phyloP scores from a whole-genome alignment of 345 rosid genomes.

The Ceriops zippeliana region DNA sequence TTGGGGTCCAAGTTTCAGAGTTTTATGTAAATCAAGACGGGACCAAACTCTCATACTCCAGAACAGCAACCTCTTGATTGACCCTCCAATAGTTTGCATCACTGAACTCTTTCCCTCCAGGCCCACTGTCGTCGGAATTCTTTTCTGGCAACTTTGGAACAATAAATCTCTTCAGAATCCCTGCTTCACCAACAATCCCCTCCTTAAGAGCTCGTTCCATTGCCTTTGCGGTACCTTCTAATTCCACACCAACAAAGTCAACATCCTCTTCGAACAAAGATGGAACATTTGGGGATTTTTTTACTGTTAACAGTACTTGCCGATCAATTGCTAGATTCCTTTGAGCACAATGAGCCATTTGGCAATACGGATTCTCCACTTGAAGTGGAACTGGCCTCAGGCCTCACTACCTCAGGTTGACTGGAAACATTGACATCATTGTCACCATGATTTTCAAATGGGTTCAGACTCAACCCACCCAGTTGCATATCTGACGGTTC shows the following conservation, averaged over 20 bases:
- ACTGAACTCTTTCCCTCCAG: slow-evolving; percentile 74
- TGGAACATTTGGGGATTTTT: slow-evolving; percentile 43
- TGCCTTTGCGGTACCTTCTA: slow-evolving; percentile 88
- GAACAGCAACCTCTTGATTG: slow-evolving; percentile 80
- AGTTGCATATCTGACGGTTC: slow-evolving; percentile 55
- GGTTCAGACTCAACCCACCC: slow-evolving; percentile 58
- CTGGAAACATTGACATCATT: slow-evolving; percentile 34
- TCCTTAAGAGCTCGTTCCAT: slow-evolving; percentile 92
- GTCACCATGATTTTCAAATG: slow-evolving; percentile 51
- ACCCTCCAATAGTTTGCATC: slow-evolving; percentile 94
- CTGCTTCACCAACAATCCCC: slow-evolving; percentile 95
- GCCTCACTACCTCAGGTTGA: slow-evolving; percentile 30
- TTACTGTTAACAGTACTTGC: slow-evolving; percentile 34
- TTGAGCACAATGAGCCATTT: slow-evolving; percentile 51
- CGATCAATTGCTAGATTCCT: slow-evolving; percentile 38
- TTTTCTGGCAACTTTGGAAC: slow-evolving; percentile 47
- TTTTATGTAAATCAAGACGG: slow-evolving; percentile 6
- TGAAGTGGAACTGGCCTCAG: slow-evolving; percentile 32
- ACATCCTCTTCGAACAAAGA: slow-evolving; percentile 95
- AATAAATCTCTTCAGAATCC: slow-evolving; percentile 65
- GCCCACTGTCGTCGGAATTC: slow-evolving; percentile 44
- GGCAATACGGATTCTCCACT: slow-evolving; percentile 44
- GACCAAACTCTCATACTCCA: slow-evolving; percentile 44
- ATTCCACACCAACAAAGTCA: slow-evolving; percentile 88
- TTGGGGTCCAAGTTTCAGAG: slow-evolving; percentile 18